A percentile compares a stretch with the other conserved stretches of the same genome.
These are phyloP conservation scores for Pelargonium australe DNA, from an alignment of 441 rosid genomes.

Conservation along the genomic window DNA sequence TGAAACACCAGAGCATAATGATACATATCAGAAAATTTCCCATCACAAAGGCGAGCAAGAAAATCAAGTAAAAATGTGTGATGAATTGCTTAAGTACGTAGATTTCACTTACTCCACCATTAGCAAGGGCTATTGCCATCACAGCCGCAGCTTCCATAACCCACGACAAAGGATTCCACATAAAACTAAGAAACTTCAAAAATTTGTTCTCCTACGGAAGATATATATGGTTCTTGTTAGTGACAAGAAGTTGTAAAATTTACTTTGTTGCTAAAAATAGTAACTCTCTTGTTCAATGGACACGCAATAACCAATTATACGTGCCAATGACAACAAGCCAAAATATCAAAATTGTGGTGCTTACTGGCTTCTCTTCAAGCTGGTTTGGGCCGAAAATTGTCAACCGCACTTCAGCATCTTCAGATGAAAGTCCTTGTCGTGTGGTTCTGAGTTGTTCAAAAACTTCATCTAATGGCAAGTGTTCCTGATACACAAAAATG, in stretches of 20 bases:
- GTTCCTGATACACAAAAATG: constrained; percentile 43
- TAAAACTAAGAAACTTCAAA: constrained; percentile 68
- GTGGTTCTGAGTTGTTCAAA: constrained; percentile 66
- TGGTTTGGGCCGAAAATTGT: constrained; percentile 64
- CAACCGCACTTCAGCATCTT: constrained; percentile 69
- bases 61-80: background rate
- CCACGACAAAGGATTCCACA: constrained; percentile 96
- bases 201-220: constrained; percentile 56
- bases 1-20: constrained; percentile 25
- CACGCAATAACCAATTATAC: too few relatives aligned
- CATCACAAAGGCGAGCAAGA: constrained; percentile 2
- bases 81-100: background rate
- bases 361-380: constrained; percentile 83
- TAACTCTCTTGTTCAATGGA: too few relatives aligned
- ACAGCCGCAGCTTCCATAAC: constrained; percentile 96
- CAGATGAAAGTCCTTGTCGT: constrained; percentile 58
- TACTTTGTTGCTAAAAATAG: too few relatives aligned
- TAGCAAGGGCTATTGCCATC: constrained; percentile 79
- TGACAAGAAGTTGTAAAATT: too few relatives aligned
- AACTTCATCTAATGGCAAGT: constrained; percentile 75
- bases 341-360: constrained; percentile 1
- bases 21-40: constrained; percentile 11
- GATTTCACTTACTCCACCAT: constrained; percentile 61
- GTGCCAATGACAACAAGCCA: too few relatives aligned
- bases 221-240: too few relatives aligned